These are phyloP conservation scores for Sodiomyces alkalinus DNA, from an alignment of 2,329 filamentous ascomycete species.

Conservation along the genomic window DNA sequence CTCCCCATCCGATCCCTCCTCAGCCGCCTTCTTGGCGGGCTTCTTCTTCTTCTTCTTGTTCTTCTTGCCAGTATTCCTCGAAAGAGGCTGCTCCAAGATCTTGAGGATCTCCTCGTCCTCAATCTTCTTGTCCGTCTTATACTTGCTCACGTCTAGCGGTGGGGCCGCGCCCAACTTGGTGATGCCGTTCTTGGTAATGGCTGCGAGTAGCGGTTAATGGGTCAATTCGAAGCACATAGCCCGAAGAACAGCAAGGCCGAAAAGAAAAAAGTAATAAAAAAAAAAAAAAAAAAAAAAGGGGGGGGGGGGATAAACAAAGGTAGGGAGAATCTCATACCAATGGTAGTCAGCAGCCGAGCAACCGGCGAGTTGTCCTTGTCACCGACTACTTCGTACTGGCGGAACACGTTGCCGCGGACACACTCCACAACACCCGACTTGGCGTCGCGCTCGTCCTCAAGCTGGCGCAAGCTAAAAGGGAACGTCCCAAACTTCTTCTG, in stretches of 20 bases:
- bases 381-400: slow-evolving; percentile 90
- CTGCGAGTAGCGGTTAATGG: slow-evolving; percentile 38
- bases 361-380: slow-evolving; percentile 83
- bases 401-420: slow-evolving; percentile 80
- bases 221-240: slow-evolving; percentile 6
- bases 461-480: slow-evolving; percentile 92
- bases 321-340: slow-evolving; percentile 48
- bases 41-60: slow-evolving; percentile 81
- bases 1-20: slow-evolving; percentile 14
- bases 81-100: slow-evolving; percentile 78
- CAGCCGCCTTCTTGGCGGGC: slow-evolving; percentile 27
- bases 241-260: not conserved
- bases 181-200: slow-evolving; percentile 94
- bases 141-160: slow-evolving; percentile 60
- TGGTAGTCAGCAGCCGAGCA: slow-evolving; percentile 73
- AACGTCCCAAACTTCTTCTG: slow-evolving; percentile 96
- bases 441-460: slow-evolving; percentile 92
- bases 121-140: slow-evolving; percentile 96
- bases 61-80: slow-evolving; percentile 80
- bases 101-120: slow-evolving; percentile 88
- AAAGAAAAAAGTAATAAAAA: slow-evolving; percentile 4
- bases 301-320: slow-evolving; percentile 7
- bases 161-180: slow-evolving; percentile 70
- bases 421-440: slow-evolving; percentile 93
- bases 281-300: not conserved